Evolutionary conservation across 2,329 filamentous ascomycete genomes (phyloP).

Genomic region (Pseudocercospora macadamiae): DNA sequence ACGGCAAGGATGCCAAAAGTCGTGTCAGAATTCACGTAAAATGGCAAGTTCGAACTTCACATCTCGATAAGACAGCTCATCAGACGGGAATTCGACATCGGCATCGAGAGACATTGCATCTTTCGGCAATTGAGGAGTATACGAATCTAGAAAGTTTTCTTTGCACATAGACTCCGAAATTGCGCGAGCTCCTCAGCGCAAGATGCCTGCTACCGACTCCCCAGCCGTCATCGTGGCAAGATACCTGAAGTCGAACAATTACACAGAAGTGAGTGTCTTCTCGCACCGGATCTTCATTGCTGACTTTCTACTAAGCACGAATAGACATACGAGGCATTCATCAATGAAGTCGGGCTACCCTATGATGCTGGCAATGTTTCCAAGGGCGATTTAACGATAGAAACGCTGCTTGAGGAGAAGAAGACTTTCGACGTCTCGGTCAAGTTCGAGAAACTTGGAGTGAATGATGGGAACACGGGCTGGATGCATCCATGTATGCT

Average conservation of each 20-base stretch:
- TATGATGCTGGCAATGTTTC: slow-evolving; percentile 50
- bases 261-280: slow-evolving; percentile 36
- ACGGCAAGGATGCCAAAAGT: too few relatives aligned
- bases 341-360: slow-evolving; percentile 59
- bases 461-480: slow-evolving; percentile 43
- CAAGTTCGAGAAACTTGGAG: slow-evolving; percentile 58
- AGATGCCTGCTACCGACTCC: slow-evolving; percentile 40
- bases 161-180: not conserved
- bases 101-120: too few relatives aligned
- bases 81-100: not conserved
- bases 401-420: slow-evolving; percentile 64
- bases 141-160: too few relatives aligned
- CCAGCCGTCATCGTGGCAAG: slow-evolving; percentile 42
- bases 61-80: not conserved
- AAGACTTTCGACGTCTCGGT: slow-evolving; percentile 58
- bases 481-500: slow-evolving; percentile 54
- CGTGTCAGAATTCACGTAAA: too few relatives aligned
- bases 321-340: slow-evolving; percentile 61
- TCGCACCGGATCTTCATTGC: not conserved
- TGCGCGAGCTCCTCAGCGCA: not conserved
- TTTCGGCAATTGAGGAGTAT: too few relatives aligned
- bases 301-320: slow-evolving; percentile 23
- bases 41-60: too few relatives aligned
- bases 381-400: slow-evolving; percentile 57
- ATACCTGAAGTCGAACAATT: slow-evolving; percentile 42